These are phyloP conservation scores for Cyclocybe aegerita DNA, from an alignment of 768 basidiomycete species.

Conservation along the genomic window DNA sequence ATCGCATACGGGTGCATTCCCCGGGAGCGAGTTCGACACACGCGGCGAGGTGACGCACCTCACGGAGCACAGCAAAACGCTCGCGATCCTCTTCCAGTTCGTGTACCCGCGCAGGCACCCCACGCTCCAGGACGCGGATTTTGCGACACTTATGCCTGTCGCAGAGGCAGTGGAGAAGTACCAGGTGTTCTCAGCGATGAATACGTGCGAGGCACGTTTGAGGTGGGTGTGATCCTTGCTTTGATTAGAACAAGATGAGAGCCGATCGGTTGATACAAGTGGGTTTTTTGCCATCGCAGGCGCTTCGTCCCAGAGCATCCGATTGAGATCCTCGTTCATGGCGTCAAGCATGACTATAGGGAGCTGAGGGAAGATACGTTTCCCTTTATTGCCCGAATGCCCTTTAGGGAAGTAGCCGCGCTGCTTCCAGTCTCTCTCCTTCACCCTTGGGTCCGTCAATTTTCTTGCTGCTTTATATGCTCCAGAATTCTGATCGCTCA, in stretches of 20 bases:
- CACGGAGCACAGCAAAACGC: slow-evolving; percentile 17
- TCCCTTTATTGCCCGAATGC: background rate
- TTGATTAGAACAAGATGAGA: background rate
- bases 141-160: slow-evolving; percentile 12
- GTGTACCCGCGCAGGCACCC: slow-evolving; percentile 25
- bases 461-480: too few species aligned
- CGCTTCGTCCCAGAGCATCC: slow-evolving; percentile 8
- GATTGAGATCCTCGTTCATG: slow-evolving; percentile 11
- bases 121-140: slow-evolving; percentile 14
- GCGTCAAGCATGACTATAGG: slow-evolving; percentile 12
- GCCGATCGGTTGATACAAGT: background rate
- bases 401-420: background rate
- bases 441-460: background rate
- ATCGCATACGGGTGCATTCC: slow-evolving; percentile 11
- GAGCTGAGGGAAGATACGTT: slow-evolving; percentile 5
- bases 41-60: slow-evolving; percentile 17
- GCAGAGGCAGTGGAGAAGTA: slow-evolving; percentile 29
- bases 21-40: slow-evolving; percentile 16
- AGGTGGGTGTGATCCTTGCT: slow-evolving; percentile 8
- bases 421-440: background rate
- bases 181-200: slow-evolving; percentile 24
- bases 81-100: slow-evolving; percentile 27
- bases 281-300: background rate
- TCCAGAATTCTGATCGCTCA: too few species aligned
- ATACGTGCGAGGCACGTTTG: slow-evolving; percentile 18